phyloP scores from a whole-genome alignment of 1,139 yeast species.

The Ogataea hybrid region DNA sequence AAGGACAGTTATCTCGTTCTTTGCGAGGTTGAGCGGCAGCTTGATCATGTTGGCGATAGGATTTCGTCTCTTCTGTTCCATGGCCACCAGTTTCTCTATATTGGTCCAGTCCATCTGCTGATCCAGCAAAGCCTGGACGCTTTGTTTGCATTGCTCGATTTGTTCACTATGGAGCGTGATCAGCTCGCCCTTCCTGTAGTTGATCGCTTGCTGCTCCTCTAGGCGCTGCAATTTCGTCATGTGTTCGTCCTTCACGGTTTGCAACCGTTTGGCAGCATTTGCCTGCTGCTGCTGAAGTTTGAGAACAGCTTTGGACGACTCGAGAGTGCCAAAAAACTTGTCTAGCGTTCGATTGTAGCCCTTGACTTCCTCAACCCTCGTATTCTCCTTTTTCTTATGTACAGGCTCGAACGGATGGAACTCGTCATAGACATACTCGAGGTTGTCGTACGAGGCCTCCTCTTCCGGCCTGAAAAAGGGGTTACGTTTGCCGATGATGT shows the following conservation, averaged over 20 bases:
- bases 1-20: constrained; percentile 62
- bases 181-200: constrained; percentile 68
- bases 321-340: constrained; percentile 78
- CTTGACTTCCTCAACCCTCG: constrained; percentile 29
- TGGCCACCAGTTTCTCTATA: constrained; percentile 69
- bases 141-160: constrained; percentile 69
- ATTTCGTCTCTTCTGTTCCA: constrained; percentile 69
- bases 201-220: constrained; percentile 59
- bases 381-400: constrained; percentile 36
- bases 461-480: constrained; percentile 43
- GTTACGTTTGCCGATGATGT: constrained; percentile 63
- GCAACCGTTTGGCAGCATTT: constrained; percentile 69
- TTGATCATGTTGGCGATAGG: constrained; percentile 59
- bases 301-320: constrained; percentile 72
- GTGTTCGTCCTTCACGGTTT: constrained; percentile 74
- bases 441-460: constrained; percentile 29
- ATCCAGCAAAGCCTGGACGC: constrained; percentile 64
- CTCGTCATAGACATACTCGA: constrained; percentile 66
- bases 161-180: constrained; percentile 67
- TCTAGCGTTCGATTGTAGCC: constrained; percentile 86
- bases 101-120: constrained; percentile 96
- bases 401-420: constrained; percentile 82
- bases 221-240: constrained; percentile 68
- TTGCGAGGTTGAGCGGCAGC: constrained; percentile 67
- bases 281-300: constrained; percentile 74